Evolutionary conservation across 208 protist species (phyloP), one percentile per base, ranked within the genome.

Genomic region (Herpetomonas samuelpessoai): DNA sequence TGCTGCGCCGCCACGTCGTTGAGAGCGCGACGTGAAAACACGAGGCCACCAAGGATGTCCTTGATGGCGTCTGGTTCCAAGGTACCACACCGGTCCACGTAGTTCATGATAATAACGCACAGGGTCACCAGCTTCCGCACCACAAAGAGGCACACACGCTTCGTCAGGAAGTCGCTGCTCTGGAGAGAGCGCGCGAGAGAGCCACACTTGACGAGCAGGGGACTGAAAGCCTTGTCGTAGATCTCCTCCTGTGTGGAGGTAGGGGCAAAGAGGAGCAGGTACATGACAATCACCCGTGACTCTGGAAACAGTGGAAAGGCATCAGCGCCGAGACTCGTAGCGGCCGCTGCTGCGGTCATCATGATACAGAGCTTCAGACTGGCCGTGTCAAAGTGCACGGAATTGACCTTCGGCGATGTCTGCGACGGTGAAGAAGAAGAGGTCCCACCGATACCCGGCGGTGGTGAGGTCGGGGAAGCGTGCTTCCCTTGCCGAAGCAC

Each of bases 321-420:
- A 21, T 85, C 77, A 3, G 67, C 59, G 0, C 82, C 86, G 6
- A 79, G 45, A 21, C 76, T 62, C 26, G 82, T 83, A 14, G 83
- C 60, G 3, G 67, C 68, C 2, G 66, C 54, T 31, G 76, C 70
- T 41, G 67, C 61, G 24, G 58, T 75, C 22, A 89, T 71, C 73
- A 89, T 87, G 3, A 89, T 68, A 72, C 82, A 85, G 12, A 88
- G 73, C 50, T 91, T 88, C 22, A 91, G 57, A 6, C 76, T 67
- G 4, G 61, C 57, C 2, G 79, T 38, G 29, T 57, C 70, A 16
- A 74, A n/a, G 28, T 51, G 39, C 27, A 47, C 27, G 3, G 38
- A 16, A 28, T 28, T 52, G 7, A 18, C 29, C 18, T 6, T 14
- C 18, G 12, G 19, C 39, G 28, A 12, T 19, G 4, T 22, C 7